Base-by-base conservation (phyloP, 805 yeast species). In the Candida anglica region DNA sequence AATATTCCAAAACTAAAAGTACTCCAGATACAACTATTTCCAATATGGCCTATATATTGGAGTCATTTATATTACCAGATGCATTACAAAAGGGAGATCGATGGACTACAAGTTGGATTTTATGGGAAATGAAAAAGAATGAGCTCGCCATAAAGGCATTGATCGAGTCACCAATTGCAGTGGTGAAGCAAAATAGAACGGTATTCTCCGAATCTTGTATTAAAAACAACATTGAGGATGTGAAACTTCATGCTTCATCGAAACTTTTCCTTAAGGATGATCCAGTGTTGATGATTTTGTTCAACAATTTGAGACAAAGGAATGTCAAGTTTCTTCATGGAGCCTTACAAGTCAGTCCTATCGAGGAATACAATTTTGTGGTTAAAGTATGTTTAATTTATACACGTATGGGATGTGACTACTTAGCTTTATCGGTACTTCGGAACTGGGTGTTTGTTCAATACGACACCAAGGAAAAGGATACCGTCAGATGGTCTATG, bases 321-420 rank as follows among this genome's bases (percentile, higher is more conserved):
- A 72, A 73, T 33, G 42, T 66, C 25, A 68, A 63, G 25, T 75
- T 77, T 36, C 63, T 72, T 28, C 52, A 66, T 36, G 83, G 80
- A 2, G 66, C 80, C 0, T 46, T 68, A 4, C 63, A 67, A 6
- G 55, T 76, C 7, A 58, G 58, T 19, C 60, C 67, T 1, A 38
- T 41, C 3, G 58, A 57, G 27, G 97, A 91, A 47, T 76, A 73
- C 36, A 63, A 69, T 4, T 79, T 81, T 47, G 71, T 88, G 11
- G 48, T 75, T 9, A 75, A 79, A 41, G 81, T 81, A 6, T 70
- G 84, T 6, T 63, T 71, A 23, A 81, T 87, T 40, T 85, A 87
- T 48, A 69, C 77, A 11, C 67, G 94, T 37, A 86, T 89, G 96
- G 98, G 98, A 0, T 89, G 98, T 59, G 95, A 89, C 47, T 75